Evolutionary conservation across 2,329 filamentous ascomycete genomes (phyloP).

Genomic region (Dendryphion nanum): DNA sequence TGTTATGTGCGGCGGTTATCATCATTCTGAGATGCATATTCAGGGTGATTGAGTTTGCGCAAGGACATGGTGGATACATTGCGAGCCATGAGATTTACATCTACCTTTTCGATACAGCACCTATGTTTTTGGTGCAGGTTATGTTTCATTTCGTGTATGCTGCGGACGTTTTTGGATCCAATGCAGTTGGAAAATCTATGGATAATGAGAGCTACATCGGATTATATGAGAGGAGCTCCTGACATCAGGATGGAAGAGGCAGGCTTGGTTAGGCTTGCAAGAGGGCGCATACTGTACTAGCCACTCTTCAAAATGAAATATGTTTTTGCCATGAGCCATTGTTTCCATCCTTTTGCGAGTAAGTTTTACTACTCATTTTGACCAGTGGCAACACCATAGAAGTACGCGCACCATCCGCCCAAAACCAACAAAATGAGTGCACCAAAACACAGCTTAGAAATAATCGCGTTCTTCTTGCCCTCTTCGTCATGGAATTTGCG

Average conservation of each 20-base stretch:
- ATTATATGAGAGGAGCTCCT: slow-evolving; percentile 14
- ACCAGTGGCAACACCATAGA: slow-evolving; percentile 60
- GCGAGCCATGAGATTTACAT: slow-evolving; percentile 44
- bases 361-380: no score
- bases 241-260: no score
- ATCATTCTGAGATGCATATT: slow-evolving; percentile 52
- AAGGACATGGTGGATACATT: slow-evolving; percentile 46
- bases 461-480: not conserved
- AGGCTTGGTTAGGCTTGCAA: no score
- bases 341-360: no score
- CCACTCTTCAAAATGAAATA: no score
- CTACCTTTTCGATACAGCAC: slow-evolving; percentile 47
- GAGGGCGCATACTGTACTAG: no score
- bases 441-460: slow-evolving; percentile 46
- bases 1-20: slow-evolving; percentile 45
- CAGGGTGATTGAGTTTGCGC: slow-evolving; percentile 48
- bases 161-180: slow-evolving; percentile 14
- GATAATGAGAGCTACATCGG: slow-evolving; percentile 18
- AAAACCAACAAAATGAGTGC: slow-evolving; percentile 48
- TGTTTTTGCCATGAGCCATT: no score
- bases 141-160: slow-evolving; percentile 24
- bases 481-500: not conserved
- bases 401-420: slow-evolving; percentile 57
- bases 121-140: slow-evolving; percentile 45
- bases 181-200: slow-evolving; percentile 7